phyloP scores from a whole-genome alignment of 805 yeast genomes.

The Peterozyma toletana region DNA sequence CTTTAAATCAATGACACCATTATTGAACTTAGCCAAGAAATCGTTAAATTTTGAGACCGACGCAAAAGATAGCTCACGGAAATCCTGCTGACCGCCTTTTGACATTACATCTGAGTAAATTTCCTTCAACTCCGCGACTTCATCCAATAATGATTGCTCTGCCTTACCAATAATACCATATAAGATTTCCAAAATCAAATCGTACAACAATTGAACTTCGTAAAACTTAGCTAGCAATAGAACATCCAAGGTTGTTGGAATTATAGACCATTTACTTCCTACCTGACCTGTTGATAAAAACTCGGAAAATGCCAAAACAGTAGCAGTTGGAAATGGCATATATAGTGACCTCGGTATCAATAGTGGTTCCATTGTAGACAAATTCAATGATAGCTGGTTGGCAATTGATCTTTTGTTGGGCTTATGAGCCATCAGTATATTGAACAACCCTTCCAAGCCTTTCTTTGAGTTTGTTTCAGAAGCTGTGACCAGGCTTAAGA shows the following conservation, averaged over 20 bases:
- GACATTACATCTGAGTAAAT: constrained; percentile 10
- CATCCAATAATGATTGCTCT: constrained; percentile 41
- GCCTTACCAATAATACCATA: constrained; percentile 66
- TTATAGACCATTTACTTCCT: constrained; percentile 65
- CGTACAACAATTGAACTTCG: constrained; percentile 64
- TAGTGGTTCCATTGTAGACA: constrained; percentile 44
- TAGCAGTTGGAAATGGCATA: constrained; percentile 55
- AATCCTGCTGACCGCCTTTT: constrained; percentile 11
- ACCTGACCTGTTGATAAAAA: constrained; percentile 76
- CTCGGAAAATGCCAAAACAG: constrained; percentile 63
- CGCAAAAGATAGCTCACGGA: constrained; percentile 3
- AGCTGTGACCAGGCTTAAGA: background rate
- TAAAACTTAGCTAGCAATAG: constrained; percentile 56
- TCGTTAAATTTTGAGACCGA: constrained; percentile 43
- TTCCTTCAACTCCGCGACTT: constrained; percentile 26
- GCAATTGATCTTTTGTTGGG: constrained; percentile 5
- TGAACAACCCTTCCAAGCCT: too few species aligned
- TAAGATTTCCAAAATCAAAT: constrained; percentile 58
- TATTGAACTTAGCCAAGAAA: constrained; percentile 53
- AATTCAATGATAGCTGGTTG: constrained; percentile 8
- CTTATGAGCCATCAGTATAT: constrained; percentile 1
- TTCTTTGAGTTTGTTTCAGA: background rate
- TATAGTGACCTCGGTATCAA: constrained; percentile 62
- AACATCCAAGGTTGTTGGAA: constrained; percentile 62
- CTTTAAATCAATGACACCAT: constrained; percentile 53